Percentiles rank a stretch among this genome's conserved stretches.
These are phyloP conservation scores for Wickerhamomyces alni DNA, from an alignment of 805 yeast genomes.

Conservation along the genomic window DNA sequence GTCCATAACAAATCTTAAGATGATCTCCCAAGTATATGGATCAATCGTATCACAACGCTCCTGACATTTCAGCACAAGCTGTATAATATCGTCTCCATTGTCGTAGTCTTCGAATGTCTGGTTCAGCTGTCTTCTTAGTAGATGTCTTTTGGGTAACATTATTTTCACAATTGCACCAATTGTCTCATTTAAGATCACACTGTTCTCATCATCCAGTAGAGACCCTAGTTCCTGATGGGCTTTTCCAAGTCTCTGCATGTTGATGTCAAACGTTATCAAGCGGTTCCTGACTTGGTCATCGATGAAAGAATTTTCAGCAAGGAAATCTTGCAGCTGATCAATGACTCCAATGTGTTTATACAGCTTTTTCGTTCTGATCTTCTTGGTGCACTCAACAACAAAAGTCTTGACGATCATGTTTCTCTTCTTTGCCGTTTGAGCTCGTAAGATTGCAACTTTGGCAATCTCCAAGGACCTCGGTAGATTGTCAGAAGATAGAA, in stretches of 20 bases:
- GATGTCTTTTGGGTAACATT: constrained; percentile 4
- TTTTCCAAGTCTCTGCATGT: constrained; percentile 3
- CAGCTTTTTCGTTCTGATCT: constrained; percentile 1
- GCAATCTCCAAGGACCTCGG: constrained; percentile 1
- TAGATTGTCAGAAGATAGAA: constrained; percentile 4
- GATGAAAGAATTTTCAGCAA: constrained; percentile 5
- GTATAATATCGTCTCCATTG: constrained; percentile 4
- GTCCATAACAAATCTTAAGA: constrained; percentile 8
- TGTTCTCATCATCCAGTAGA: neutral
- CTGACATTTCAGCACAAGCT: constrained; percentile 4
- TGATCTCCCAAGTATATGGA: constrained; percentile 13
- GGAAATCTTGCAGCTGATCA: constrained; percentile 7
- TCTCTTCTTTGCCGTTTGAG: neutral
- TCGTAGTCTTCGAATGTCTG: constrained; percentile 3
- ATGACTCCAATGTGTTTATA: constrained; percentile 8
- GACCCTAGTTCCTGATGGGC: constrained; percentile 8
- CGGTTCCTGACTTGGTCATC: constrained; percentile 7
- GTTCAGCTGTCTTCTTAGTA: constrained; percentile 1
- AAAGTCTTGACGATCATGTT: constrained; percentile 4
- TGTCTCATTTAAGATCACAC: constrained; percentile 5
- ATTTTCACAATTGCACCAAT: constrained; percentile 7
- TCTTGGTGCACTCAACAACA: constrained; percentile 1
- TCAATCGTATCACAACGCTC: constrained; percentile 3
- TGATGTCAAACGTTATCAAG: constrained; percentile 13
- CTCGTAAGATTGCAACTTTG: neutral